Evolutionary conservation across 2,329 filamentous ascomycete species (phyloP), one percentile per base, ranked within the genome.

Genomic region (Pezicula rhizophila): DNA sequence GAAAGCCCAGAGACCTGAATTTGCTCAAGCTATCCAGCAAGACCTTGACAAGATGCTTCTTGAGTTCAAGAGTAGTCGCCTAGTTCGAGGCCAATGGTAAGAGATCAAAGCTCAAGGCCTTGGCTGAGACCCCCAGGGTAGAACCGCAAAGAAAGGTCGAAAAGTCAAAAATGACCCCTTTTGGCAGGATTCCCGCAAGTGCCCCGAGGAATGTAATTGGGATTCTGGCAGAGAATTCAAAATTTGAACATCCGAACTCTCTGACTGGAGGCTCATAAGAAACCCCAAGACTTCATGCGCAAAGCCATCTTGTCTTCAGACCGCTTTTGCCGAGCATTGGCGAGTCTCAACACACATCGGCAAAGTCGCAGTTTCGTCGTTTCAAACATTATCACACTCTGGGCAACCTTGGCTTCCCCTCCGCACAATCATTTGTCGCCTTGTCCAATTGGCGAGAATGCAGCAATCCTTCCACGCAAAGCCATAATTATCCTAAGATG

Each of bases 271-370:
- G 25, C 18, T 14, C n/a, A n/a, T 17, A 15, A 25, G 25, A 42
- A 42, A 20, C n/a, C n/a, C 40, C 25, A 42, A 26, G 40, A 31
- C 40, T 42, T 42, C 40, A 42, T 42, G 40, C 39, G 20, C 17
- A 15, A 15, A 31, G 20, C 5, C 40, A n/a, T 42, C 20, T 26
- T 8, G 18, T 42, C 40, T 42, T 42, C 40, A 31, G 40, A 42
- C 12, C 8, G 14, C 12, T 17, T 8, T 12, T 15, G 40, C 40
- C 40, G 20, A 42, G 40, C 40, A 42, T 42, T 42, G 40, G 40
- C 40, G 26, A 15, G 40, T 42, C 20, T 42, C 40, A 42, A 26
- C 8, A 31, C 28, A 31, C 28, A 31, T 12, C 40, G 11, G 25
- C n/a, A 26, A 23, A 26, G 10, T 26, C 14, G 3, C 18, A 15